Percentiles rank a stretch among this genome's conserved stretches.
These are phyloP conservation scores for Colletotrichum sp. DNA, from an alignment of 2,329 filamentous ascomycete genomes.

Conservation along the genomic window DNA sequence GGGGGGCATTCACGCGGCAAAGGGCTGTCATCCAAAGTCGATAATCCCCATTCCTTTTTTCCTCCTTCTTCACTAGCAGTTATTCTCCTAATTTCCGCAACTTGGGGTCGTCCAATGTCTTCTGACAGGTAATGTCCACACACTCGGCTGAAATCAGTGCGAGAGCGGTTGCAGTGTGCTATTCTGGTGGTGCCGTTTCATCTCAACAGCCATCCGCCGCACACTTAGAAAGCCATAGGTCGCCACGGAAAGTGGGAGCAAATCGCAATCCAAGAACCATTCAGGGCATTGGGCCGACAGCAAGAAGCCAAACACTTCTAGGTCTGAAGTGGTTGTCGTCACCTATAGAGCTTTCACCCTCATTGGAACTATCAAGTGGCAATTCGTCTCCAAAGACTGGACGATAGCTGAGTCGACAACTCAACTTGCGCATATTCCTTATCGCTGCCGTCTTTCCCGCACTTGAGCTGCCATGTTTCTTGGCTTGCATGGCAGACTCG, in stretches of 20 bases:
- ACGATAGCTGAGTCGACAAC: background rate
- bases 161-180: background rate
- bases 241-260: background rate
- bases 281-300: background rate
- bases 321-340: background rate
- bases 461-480: background rate
- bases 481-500: background rate
- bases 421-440: background rate
- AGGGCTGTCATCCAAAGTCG: slow-evolving; percentile 4
- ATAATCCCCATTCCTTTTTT: background rate
- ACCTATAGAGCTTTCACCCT: background rate
- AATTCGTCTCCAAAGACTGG: background rate
- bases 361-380: background rate
- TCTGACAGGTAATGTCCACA: background rate
- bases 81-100: background rate
- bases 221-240: background rate
- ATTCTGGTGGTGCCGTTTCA: slow-evolving; percentile 2
- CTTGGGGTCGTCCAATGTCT: slow-evolving; percentile 9
- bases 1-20: background rate
- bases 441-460: background rate
- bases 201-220: background rate
- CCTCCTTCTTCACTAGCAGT: background rate
- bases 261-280: background rate
- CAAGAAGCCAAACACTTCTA: background rate
- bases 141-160: slow-evolving; percentile 11